These are phyloP conservation scores for Candida dajiaensis DNA, from an alignment of 805 yeast species.

Conservation along the genomic window DNA sequence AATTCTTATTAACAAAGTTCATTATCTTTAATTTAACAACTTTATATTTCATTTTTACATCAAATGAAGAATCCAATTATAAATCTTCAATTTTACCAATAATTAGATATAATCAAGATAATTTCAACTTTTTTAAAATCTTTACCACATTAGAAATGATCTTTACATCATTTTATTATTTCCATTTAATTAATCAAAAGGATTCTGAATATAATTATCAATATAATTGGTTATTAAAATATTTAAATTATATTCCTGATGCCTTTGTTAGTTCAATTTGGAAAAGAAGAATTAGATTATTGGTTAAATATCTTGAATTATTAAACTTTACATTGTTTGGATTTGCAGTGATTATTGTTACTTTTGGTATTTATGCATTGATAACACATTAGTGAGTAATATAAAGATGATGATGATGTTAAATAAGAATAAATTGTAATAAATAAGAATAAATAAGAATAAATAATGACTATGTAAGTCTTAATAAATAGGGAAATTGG, in stretches of 20 bases:
- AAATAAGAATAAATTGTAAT: neutral
- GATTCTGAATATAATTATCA: conserved; percentile 21
- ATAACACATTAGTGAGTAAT: neutral
- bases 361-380: conserved; percentile 18
- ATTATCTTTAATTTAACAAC: conserved; percentile 1
- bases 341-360: conserved; percentile 15
- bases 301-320: conserved; percentile 21
- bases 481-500: conserved; percentile 6
- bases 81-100: conserved; percentile 9
- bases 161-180: conserved; percentile 14
- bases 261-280: conserved; percentile 10
- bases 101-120: conserved; percentile 7
- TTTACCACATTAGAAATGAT: conserved; percentile 17
- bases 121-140: conserved; percentile 11
- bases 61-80: conserved; percentile 1
- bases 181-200: conserved; percentile 5
- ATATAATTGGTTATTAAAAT: conserved; percentile 16
- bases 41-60: conserved; percentile 8
- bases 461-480: conserved; percentile 5
- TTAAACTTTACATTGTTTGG: conserved; percentile 20
- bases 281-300: conserved; percentile 18
- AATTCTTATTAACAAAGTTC: conserved; percentile 15
- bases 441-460: conserved; percentile 3
- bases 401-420: neutral
- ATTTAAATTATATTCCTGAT: conserved; percentile 18